phyloP scores from a whole-genome alignment of 23 red algal species.

The Pyropia yezoensis region DNA sequence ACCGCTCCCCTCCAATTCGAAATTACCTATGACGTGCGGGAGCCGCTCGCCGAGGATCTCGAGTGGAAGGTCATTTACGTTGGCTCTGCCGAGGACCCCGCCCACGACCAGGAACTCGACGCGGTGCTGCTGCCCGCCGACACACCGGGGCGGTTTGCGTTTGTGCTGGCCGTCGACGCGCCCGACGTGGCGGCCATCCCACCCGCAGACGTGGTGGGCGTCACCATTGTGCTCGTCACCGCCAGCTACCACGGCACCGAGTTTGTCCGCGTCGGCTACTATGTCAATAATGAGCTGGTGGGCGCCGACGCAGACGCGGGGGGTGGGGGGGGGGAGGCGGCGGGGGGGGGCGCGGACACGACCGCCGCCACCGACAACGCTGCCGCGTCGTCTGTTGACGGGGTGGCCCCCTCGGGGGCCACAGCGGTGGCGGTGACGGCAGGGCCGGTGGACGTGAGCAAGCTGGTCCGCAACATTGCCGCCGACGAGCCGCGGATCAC shows the following conservation, averaged over 20 bases:
- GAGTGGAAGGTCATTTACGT: conserved; percentile 99
- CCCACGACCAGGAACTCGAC: conserved; percentile 91
- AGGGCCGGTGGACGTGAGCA: conserved; percentile 10
- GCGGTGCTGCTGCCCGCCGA: conserved; percentile 85
- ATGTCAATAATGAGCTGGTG: conserved; percentile 90
- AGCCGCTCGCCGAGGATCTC: conserved; percentile 91
- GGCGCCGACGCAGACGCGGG: conserved; percentile 32
- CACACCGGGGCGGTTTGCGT: conserved; percentile 77
- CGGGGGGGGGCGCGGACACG: conserved; percentile 16
- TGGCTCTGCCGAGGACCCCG: conserved; percentile 68
- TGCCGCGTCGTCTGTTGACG: too few species aligned
- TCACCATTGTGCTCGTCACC: conserved; percentile 87
- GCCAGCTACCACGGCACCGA: conserved; percentile 73
- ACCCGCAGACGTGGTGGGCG: conserved; percentile 57
- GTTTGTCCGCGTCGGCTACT: conserved; percentile 97
- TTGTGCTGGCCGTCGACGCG: conserved; percentile 83
- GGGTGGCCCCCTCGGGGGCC: conserved; percentile 27
- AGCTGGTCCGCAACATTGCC: conserved; percentile 62
- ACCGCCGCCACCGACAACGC: conserved; percentile 30
- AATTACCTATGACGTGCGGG: conserved; percentile 98
- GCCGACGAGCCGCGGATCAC: conserved; percentile 82
- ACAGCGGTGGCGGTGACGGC: conserved; percentile 2
- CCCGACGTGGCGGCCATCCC: conserved; percentile 65
- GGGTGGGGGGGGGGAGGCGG: background rate
- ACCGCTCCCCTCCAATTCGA: conserved; percentile 78